These are phyloP conservation scores for Carpediemonas membranifera DNA, from an alignment of 78 protist species.

Conservation along the genomic window DNA sequence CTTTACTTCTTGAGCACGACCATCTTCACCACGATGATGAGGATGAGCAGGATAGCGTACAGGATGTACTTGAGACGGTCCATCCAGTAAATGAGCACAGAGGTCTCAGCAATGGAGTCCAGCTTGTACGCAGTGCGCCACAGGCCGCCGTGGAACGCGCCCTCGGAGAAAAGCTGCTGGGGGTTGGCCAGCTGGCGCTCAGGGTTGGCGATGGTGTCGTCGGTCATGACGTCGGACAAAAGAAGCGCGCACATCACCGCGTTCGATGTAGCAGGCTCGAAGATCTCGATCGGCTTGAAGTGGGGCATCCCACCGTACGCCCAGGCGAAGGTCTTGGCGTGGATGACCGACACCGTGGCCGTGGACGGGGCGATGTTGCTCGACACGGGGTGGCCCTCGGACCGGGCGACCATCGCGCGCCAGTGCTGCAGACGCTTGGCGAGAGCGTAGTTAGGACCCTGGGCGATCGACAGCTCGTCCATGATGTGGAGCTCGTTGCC, in stretches of 20 bases:
- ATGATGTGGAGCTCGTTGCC: no score
- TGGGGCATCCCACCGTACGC: conserved; percentile 41
- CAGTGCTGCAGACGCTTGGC: no score
- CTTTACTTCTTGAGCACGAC: no score
- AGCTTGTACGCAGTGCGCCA: conserved; percentile 2
- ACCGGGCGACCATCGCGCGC: no score
- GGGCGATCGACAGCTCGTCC: no score
- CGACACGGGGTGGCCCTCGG: conserved; percentile 14
- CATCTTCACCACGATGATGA: no score
- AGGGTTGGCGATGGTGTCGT: conserved; percentile 4
- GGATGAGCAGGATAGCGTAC: no score
- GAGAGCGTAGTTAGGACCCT: no score
- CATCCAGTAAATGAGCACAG: no score
- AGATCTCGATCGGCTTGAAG: conserved; percentile 41
- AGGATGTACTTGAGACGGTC: no score
- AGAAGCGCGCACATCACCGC: conserved; percentile 44
- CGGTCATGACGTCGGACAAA: conserved; percentile 27
- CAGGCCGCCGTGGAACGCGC: background rate
- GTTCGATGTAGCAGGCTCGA: conserved; percentile 37
- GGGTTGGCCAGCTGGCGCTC: conserved; percentile 21
- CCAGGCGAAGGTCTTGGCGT: conserved; percentile 32
- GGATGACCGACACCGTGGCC: conserved; percentile 41
- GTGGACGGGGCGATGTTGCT: conserved; percentile 43
- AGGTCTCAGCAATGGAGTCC: conserved; percentile 18
- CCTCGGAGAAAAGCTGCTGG: conserved; percentile 14